phyloP scores from a whole-genome alignment of 306 rosid genomes.

The Prosopis cineraria region DNA sequence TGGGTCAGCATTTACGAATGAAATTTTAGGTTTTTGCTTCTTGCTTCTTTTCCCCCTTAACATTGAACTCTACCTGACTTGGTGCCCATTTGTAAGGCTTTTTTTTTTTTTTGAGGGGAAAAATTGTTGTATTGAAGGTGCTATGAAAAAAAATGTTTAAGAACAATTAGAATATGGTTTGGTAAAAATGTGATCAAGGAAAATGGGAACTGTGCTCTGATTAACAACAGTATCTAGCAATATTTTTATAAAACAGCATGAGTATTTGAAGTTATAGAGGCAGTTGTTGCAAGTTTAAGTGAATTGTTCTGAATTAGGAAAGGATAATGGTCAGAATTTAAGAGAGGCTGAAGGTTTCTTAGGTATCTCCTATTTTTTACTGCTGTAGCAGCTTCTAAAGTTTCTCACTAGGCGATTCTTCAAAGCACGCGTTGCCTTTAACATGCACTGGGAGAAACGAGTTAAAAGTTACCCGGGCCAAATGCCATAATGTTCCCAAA shows the following conservation, averaged over 20 bases:
- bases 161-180: not conserved
- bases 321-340: not conserved
- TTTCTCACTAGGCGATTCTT: not conserved
- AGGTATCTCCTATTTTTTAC: not conserved
- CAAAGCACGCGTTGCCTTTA: not conserved
- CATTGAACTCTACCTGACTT: not conserved
- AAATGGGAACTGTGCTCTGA: not conserved
- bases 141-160: not conserved
- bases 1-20: not conserved
- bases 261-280: not conserved
- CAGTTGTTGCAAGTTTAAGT: not conserved
- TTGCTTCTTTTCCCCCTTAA: not conserved
- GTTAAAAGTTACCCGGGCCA: not conserved
- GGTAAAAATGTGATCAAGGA: not conserved
- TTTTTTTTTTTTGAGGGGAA: not conserved
- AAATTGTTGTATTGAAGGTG: not conserved
- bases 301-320: not conserved
- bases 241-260: not conserved
- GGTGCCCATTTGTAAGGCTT: not conserved
- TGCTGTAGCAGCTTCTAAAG: not conserved
- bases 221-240: not conserved
- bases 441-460: not conserved
- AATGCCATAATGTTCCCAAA: not conserved
- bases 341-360: not conserved
- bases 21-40: constrained; percentile 15